Conservation (phyloP, 2,329 filamentous ascomycete species). For the Diaporthe sp. region DNA sequence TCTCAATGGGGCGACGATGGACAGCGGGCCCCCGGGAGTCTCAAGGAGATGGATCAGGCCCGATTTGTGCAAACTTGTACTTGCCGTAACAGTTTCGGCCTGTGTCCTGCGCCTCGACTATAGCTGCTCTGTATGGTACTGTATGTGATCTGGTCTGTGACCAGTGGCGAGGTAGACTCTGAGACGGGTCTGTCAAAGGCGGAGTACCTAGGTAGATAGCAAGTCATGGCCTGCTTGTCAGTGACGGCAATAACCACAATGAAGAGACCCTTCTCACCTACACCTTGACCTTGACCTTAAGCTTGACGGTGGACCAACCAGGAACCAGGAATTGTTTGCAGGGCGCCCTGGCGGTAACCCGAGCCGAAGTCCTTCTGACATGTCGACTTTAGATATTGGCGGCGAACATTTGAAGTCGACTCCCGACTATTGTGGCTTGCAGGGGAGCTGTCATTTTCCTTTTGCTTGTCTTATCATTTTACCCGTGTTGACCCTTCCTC, state of each 20-base stretch:
- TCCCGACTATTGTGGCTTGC: background rate
- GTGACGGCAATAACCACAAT: background rate
- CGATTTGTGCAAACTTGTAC: background rate
- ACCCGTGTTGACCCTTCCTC: background rate
- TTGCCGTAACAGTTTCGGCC: background rate
- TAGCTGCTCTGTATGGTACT: too few relatives aligned
- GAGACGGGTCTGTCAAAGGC: background rate
- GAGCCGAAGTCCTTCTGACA: conserved; percentile 26
- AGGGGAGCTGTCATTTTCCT: conserved; percentile 17
- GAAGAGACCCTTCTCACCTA: background rate
- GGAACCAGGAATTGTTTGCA: background rate
- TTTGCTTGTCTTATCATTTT: background rate
- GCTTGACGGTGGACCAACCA: background rate
- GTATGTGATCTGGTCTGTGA: background rate
- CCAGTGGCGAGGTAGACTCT: background rate
- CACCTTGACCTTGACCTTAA: background rate
- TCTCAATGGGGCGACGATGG: background rate
- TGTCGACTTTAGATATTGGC: conserved; percentile 19
- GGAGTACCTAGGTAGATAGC: too few relatives aligned
- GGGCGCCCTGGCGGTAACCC: background rate
- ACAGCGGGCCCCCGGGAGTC: background rate
- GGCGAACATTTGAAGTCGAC: background rate
- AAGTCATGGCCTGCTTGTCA: background rate
- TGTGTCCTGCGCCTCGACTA: background rate
- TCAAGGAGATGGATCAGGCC: background rate